phyloP scores from a whole-genome alignment of 371 early-diverging fungal species.

The Cokeromyces recurvatus region DNA sequence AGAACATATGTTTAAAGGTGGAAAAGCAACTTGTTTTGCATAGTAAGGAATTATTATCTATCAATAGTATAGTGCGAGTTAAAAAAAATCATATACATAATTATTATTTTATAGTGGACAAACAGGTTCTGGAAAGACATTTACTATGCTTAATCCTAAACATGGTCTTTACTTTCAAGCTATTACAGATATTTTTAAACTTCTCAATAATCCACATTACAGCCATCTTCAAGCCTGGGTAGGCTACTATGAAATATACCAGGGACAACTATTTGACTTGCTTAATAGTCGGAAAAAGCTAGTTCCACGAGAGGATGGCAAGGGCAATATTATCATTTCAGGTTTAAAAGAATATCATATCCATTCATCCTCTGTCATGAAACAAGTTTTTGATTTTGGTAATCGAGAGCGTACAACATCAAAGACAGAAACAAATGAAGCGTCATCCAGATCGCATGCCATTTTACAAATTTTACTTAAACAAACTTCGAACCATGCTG shows the following conservation, averaged over 20 bases:
- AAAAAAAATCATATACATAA: constrained; percentile 83
- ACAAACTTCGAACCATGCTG: constrained; percentile 52
- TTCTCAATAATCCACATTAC: constrained; percentile 61
- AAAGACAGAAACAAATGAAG: constrained; percentile 91
- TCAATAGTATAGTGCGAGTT: too few relatives aligned
- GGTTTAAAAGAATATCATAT: constrained; percentile 84
- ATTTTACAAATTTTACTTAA: constrained; percentile 89
- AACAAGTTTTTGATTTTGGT: constrained; percentile 91
- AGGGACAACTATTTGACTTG: constrained; percentile 93
- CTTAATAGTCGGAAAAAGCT: constrained; percentile 82
- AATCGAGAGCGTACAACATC: constrained; percentile 85
- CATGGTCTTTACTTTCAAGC: constrained; percentile 90
- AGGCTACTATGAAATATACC: constrained; percentile 97
- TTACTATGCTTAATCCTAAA: constrained; percentile 92
- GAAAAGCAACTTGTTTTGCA: constrained; percentile 96
- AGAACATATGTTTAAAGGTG: constrained; percentile 85
- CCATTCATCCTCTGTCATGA: constrained; percentile 67
- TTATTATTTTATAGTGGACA: constrained; percentile 77
- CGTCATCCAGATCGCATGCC: constrained; percentile 97
- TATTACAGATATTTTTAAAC: constrained; percentile 83
- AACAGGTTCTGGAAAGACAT: constrained; percentile 96
- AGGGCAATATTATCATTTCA: constrained; percentile 85
- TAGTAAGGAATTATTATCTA: constrained; percentile 72
- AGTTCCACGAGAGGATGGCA: constrained; percentile 94
- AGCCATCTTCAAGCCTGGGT: constrained; percentile 75